Evolutionary conservation across 2,329 filamentous ascomycete species (phyloP).

Genomic region (Ophiocordyceps camponoti-saundersi): DNA sequence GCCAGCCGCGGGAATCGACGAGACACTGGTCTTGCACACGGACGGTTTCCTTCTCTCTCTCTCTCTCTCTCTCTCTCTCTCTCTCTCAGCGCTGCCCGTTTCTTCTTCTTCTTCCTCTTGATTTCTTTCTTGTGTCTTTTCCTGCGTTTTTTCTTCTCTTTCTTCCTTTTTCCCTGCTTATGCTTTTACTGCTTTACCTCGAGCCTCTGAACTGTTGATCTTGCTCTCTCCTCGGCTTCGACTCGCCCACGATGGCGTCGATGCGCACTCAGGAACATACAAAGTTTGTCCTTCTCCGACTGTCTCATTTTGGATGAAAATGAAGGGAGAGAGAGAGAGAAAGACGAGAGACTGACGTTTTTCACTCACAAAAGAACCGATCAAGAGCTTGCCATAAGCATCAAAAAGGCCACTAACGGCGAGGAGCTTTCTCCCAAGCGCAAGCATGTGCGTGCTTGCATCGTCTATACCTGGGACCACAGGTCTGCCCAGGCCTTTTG

Average conservation of each 20-base stretch:
- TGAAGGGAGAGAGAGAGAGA: too few species aligned
- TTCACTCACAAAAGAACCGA: conserved; percentile 34
- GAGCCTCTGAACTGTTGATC: neutral
- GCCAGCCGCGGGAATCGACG: neutral
- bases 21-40: neutral
- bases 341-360: neutral
- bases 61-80: too few species aligned
- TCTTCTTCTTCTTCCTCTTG: neutral
- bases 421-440: conserved; percentile 54
- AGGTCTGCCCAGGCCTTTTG: conserved; percentile 91
- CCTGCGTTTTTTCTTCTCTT: neutral
- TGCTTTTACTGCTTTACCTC: neutral
- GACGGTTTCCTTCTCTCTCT: neutral
- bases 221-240: neutral
- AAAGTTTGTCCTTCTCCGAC: conserved; percentile 11
- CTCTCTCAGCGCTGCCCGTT: too few species aligned
- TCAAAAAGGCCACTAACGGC: conserved; percentile 50
- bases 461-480: conserved; percentile 99
- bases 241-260: conserved; percentile 10
- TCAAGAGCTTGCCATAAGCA: conserved; percentile 51
- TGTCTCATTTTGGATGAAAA: neutral
- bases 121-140: neutral
- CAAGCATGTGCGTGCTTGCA: conserved; percentile 95
- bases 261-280: conserved; percentile 18
- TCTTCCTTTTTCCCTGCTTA: neutral